These are phyloP conservation scores for Aspergillus amoenus DNA, from an alignment of 2,329 filamentous ascomycete genomes.

Conservation along the genomic window DNA sequence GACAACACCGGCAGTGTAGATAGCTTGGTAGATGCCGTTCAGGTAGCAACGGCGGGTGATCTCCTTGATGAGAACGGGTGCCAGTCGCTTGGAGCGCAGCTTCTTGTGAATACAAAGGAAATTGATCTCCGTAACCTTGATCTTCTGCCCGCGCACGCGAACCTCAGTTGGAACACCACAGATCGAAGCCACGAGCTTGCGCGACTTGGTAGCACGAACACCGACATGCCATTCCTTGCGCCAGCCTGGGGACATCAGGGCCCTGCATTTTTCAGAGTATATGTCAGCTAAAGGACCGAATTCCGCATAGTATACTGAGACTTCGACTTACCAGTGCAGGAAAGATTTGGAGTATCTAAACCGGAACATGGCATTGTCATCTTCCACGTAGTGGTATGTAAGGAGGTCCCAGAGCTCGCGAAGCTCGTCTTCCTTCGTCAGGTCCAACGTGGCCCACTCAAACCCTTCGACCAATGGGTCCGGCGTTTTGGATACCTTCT, in stretches of 20 bases:
- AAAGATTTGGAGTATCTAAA: constrained; percentile 94
- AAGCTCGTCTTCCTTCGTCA: constrained; percentile 73
- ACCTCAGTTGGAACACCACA: constrained; percentile 86
- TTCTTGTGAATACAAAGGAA: constrained; percentile 99
- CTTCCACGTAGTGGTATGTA: constrained; percentile 94
- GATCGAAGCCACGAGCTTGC: constrained; percentile 92
- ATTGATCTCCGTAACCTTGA: constrained; percentile 90
- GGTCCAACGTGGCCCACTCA: constrained; percentile 90
- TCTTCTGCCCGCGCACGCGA: constrained; percentile 70
- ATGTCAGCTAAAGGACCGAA: not conserved
- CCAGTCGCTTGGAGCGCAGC: constrained; percentile 85
- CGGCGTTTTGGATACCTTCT: constrained; percentile 75
- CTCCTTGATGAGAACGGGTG: constrained; percentile 95
- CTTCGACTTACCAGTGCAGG: constrained; percentile 69
- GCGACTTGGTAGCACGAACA: constrained; percentile 77
- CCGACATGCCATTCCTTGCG: constrained; percentile 92
- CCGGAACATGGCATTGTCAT: constrained; percentile 93
- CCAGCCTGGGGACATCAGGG: constrained; percentile 92
- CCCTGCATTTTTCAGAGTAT: constrained; percentile 55
- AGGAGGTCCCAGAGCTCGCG: constrained; percentile 90
- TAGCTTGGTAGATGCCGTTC: constrained; percentile 84
- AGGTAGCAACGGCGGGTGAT: constrained; percentile 90
- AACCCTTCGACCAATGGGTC: constrained; percentile 76
- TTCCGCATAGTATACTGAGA: not conserved
- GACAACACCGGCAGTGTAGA: constrained; percentile 91